Evolutionary conservation across 139 green algal species (phyloP).

Genomic region (Micromonas commoda): DNA sequence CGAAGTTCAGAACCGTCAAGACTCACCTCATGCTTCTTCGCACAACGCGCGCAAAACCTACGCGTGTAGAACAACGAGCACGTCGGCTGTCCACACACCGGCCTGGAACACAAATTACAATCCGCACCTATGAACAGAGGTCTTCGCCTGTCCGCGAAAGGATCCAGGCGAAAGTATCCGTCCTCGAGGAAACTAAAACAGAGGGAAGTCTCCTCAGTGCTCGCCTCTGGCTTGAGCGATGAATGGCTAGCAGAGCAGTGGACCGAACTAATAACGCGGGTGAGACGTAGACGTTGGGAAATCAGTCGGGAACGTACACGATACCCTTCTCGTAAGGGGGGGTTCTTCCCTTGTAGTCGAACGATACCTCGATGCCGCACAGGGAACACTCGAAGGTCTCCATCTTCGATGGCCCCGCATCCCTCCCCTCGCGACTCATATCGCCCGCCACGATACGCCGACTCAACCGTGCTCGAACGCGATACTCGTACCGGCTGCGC

Average conservation of each 20-base stretch:
- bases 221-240: no score
- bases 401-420: background rate
- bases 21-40: background rate
- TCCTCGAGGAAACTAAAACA: background rate
- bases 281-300: no score
- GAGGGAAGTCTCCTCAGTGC: no score
- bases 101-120: background rate
- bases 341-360: background rate
- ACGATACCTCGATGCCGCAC: background rate
- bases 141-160: background rate
- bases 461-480: no score
- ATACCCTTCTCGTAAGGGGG: background rate
- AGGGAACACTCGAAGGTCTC: background rate
- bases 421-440: background rate
- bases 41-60: background rate
- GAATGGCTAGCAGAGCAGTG: no score
- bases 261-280: no score
- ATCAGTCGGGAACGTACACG: no score
- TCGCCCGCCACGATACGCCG: background rate
- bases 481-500: no score
- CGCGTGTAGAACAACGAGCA: background rate
- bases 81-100: background rate
- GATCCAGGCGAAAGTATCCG: background rate
- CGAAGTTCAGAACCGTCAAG: no score
- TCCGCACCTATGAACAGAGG: background rate